These are phyloP conservation scores for Xylogone sp. DNA, from an alignment of 2,329 filamentous ascomycete genomes.

Conservation along the genomic window DNA sequence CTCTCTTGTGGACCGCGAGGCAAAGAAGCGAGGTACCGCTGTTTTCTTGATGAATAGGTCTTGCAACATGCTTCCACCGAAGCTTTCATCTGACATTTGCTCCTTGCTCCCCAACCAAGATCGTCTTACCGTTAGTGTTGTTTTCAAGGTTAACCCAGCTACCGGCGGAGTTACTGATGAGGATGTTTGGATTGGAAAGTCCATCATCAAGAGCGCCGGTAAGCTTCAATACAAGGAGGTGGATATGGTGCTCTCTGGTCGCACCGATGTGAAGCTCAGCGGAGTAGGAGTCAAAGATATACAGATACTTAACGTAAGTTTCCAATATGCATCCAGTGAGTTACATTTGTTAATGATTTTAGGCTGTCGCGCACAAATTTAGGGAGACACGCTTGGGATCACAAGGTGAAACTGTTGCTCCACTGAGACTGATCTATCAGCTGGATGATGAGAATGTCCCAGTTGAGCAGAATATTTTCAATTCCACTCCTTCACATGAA, in stretches of 20 bases:
- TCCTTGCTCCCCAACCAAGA: conserved; percentile 85
- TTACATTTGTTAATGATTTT: conserved; percentile 19
- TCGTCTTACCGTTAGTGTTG: conserved; percentile 84
- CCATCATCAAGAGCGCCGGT: conserved; percentile 86
- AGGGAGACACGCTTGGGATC: conserved; percentile 82
- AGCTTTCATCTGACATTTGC: conserved; percentile 82
- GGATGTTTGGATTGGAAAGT: conserved; percentile 90
- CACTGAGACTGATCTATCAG: conserved; percentile 86
- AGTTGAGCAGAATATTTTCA: conserved; percentile 93
- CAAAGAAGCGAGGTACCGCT: conserved; percentile 94
- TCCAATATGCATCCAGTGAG: not conserved
- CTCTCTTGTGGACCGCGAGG: conserved; percentile 92
- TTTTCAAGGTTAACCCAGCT: conserved; percentile 83
- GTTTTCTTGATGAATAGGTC: conserved; percentile 86
- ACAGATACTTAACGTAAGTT: conserved; percentile 68
- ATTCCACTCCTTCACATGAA: conserved; percentile 84
- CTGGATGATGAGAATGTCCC: conserved; percentile 97
- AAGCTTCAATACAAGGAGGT: conserved; percentile 84
- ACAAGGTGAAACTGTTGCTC: conserved; percentile 73
- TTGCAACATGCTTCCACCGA: conserved; percentile 83
- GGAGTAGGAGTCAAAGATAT: conserved; percentile 71
- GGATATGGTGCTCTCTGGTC: conserved; percentile 71
- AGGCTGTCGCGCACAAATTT: conserved; percentile 84
- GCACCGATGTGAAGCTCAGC: conserved; percentile 57
- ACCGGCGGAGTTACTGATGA: conserved; percentile 77